These are phyloP conservation scores for Phytophthora rubi DNA, from an alignment of 352 stramenopile species.

Conservation along the genomic window DNA sequence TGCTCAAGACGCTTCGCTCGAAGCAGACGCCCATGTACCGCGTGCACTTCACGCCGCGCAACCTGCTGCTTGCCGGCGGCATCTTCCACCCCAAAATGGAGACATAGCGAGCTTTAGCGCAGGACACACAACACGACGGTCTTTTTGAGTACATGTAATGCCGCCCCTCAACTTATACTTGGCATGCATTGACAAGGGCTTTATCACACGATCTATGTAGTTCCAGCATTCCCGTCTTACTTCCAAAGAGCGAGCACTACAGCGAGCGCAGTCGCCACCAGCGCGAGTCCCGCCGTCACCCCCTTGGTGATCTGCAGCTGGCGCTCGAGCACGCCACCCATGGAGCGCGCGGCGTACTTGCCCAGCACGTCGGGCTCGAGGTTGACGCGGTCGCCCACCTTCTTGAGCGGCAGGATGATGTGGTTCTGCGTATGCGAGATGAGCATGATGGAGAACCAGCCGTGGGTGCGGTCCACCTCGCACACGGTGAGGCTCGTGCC, in stretches of 20 bases:
- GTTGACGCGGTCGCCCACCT: slow-evolving; percentile 89
- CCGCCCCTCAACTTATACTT: slow-evolving; percentile 11
- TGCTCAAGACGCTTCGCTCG: slow-evolving; percentile 85
- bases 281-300: slow-evolving; percentile 34
- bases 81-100: slow-evolving; percentile 72
- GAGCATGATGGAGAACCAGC: slow-evolving; percentile 99
- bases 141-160: slow-evolving; percentile 17
- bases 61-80: slow-evolving; percentile 79
- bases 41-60: slow-evolving; percentile 84
- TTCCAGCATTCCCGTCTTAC: slow-evolving; percentile 12
- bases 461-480: slow-evolving; percentile 81
- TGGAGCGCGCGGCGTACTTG: slow-evolving; percentile 90
- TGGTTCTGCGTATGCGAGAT: slow-evolving; percentile 98
- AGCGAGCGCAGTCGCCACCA: slow-evolving; percentile 38
- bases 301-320: slow-evolving; percentile 49
- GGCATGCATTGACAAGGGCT: slow-evolving; percentile 5
- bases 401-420: slow-evolving; percentile 95
- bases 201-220: neutral
- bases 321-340: slow-evolving; percentile 66
- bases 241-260: slow-evolving; percentile 41
- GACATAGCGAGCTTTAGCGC: slow-evolving; percentile 34
- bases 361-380: slow-evolving; percentile 93
- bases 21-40: slow-evolving; percentile 88
- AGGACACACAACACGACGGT: slow-evolving; percentile 9
- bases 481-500: slow-evolving; percentile 98